Evolutionary conservation across 345 rosid species (phyloP).

Genomic region (Rhodamnia argentea): DNA sequence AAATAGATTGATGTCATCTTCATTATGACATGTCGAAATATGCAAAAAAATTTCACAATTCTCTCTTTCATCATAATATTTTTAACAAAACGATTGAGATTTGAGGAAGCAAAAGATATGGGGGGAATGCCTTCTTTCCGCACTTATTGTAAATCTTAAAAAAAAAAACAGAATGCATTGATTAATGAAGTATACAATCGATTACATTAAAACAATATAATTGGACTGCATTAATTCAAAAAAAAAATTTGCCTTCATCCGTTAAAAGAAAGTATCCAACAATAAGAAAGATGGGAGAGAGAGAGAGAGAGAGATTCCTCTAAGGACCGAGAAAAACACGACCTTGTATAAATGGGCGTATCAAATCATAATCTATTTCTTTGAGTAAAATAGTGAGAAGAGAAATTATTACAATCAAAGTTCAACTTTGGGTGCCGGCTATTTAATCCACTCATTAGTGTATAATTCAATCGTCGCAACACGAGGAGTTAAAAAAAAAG

Average conservation of each 20-base stretch:
- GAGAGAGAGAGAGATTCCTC: background rate
- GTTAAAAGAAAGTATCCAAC: background rate
- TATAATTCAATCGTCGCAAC: rapidly evolving
- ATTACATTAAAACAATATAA: background rate
- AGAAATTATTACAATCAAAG: background rate
- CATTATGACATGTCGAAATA: no score
- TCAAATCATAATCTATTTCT: background rate
- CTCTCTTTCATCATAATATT: no score
- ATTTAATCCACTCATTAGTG: rapidly evolving
- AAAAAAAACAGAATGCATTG: background rate
- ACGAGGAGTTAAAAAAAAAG: rapidly evolving
- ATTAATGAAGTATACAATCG: background rate
- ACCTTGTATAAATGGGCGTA: background rate
- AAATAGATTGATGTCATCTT: no score
- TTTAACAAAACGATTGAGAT: background rate
- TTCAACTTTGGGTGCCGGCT: background rate
- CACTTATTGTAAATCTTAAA: background rate
- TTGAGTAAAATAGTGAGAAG: rapidly evolving
- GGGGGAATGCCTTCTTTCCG: background rate
- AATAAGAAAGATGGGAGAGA: background rate
- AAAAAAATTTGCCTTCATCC: rapidly evolving
- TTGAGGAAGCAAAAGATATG: background rate
- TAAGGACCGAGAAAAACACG: background rate
- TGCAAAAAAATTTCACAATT: no score
- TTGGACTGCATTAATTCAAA: background rate